Conservation (phyloP, 2,329 filamentous ascomycete species). For the Aspergillus sp. region DNA sequence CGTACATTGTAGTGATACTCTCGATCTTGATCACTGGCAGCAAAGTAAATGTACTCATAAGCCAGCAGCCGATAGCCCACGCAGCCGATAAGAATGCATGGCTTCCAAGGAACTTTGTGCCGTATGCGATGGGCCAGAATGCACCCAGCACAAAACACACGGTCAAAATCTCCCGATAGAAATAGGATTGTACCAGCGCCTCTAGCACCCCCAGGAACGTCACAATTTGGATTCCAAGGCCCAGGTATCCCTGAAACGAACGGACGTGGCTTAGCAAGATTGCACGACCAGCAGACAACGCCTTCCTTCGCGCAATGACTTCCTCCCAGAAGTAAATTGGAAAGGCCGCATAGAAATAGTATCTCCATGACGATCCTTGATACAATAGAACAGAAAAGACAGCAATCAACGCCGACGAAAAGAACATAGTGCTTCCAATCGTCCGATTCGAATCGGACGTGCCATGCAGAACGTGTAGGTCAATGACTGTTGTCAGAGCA, state of each 20-base stretch:
- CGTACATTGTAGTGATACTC: slow-evolving; percentile 62
- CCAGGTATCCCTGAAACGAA: slow-evolving; percentile 49
- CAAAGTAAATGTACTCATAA: slow-evolving; percentile 87
- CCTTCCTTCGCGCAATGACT: slow-evolving; percentile 68
- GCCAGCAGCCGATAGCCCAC: slow-evolving; percentile 68
- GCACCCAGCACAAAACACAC: slow-evolving; percentile 66
- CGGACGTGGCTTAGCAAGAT: slow-evolving; percentile 62
- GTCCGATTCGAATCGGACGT: slow-evolving; percentile 57
- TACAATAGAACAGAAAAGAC: slow-evolving; percentile 72
- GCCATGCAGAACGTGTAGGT: slow-evolving; percentile 75
- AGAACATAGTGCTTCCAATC: slow-evolving; percentile 52
- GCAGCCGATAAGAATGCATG: slow-evolving; percentile 57
- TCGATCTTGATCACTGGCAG: slow-evolving; percentile 82
- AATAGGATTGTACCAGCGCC: slow-evolving; percentile 81
- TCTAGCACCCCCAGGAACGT: slow-evolving; percentile 68
- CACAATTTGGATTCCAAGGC: slow-evolving; percentile 55
- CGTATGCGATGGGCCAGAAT: slow-evolving; percentile 71
- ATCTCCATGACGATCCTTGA: slow-evolving; percentile 70
- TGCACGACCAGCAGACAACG: slow-evolving; percentile 57
- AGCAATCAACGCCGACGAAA: slow-evolving; percentile 65
- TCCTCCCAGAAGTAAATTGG: slow-evolving; percentile 96
- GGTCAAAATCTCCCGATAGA: slow-evolving; percentile 79
- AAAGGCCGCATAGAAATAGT: slow-evolving; percentile 88
- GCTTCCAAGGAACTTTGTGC: slow-evolving; percentile 59
- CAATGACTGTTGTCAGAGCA: slow-evolving; percentile 78